Evolutionary conservation across 1,284 basidiomycete species (phyloP), one percentile per base, ranked within the genome.

Genomic region (Fomitopsis palustris): DNA sequence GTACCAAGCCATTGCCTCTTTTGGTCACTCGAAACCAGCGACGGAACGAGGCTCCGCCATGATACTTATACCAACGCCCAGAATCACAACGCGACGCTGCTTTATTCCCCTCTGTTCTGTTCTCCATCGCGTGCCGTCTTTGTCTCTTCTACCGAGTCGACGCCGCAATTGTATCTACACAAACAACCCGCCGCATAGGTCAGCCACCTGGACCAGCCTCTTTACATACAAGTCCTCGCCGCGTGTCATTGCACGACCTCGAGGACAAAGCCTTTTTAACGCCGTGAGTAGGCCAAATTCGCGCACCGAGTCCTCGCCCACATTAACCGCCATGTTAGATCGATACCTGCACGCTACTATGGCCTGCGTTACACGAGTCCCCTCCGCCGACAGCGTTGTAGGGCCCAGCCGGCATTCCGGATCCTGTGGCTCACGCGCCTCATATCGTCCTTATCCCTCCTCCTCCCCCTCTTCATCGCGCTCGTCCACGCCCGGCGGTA

Each of bases 191-290:
- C 49, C 49, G 25, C 31, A 17, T 31, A 16, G 21, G 49, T 52
- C 49, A 52, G 49, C 49, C 49, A 21, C 49, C 29, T 21, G 49
- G 49, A 33, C 49, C 49, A 52, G 49, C 49, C 49, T 52, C 49
- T 52, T 37, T 37, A 52, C 49, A 52, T 33, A 33, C 29, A 52
- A 52, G 31, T 10, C 17, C 31, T 19, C 49, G 49, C 49, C 49
- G 49, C 49, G 49, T 52, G 49, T 37, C 25, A 21, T 6, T 31
- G 25, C 6, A 17, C 45, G 25, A 52, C 49, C 49, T 37, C 49
- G 31, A 52, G 31, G 49, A 51, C 31, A 4, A n/a, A 35, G 17
- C 7, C 16, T 25, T 17, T 27, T 47, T 27, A 31, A 47, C 45
- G 45, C 45, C 14, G 45, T 47, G 45, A 47, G 45, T 14, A 47